phyloP scores from a whole-genome alignment of 208 protist genomes.

The Crithidia mellificae region DNA sequence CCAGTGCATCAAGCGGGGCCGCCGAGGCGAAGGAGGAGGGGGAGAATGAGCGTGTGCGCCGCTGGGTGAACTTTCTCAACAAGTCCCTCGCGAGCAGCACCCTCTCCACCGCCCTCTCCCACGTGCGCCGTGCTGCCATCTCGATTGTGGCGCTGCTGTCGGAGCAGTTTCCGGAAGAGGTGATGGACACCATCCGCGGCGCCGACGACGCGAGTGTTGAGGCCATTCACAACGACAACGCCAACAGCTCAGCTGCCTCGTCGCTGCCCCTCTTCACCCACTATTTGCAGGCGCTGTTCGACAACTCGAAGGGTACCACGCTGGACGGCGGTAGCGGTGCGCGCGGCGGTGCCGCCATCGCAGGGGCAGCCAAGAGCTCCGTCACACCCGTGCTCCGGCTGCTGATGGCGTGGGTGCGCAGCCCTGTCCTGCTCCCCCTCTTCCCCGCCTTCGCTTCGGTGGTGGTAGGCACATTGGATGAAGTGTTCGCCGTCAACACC shows the following conservation, averaged over 20 bases:
- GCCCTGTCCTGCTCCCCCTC: conserved; percentile 53
- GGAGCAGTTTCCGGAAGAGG: conserved; percentile 80
- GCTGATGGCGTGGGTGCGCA: conserved; percentile 63
- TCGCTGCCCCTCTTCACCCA: conserved; percentile 22
- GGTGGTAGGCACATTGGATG: conserved; percentile 59
- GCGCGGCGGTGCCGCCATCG: not conserved
- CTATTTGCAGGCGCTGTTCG: conserved; percentile 40
- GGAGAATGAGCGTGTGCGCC: conserved; percentile 16
- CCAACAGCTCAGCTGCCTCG: not conserved
- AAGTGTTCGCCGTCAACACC: conserved; percentile 67
- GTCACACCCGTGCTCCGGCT: conserved; percentile 74
- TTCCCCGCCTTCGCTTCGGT: conserved; percentile 52
- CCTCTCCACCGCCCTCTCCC: conserved; percentile 49
- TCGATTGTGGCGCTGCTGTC: conserved; percentile 62
- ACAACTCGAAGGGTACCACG: conserved; percentile 52
- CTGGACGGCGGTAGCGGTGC: conserved; percentile 22
- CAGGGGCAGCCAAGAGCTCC: conserved; percentile 29
- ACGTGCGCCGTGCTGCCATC: conserved; percentile 55
- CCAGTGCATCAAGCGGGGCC: not conserved
- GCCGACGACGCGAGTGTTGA: not conserved
- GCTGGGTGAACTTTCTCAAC: conserved; percentile 31
- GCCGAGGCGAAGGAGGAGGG: no score
- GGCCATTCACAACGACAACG: conserved; percentile 1
- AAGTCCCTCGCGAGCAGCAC: conserved; percentile 38
- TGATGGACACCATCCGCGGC: conserved; percentile 49